phyloP scores from a whole-genome alignment of 2,329 filamentous ascomycete species.

The Cladosporium sp. region DNA sequence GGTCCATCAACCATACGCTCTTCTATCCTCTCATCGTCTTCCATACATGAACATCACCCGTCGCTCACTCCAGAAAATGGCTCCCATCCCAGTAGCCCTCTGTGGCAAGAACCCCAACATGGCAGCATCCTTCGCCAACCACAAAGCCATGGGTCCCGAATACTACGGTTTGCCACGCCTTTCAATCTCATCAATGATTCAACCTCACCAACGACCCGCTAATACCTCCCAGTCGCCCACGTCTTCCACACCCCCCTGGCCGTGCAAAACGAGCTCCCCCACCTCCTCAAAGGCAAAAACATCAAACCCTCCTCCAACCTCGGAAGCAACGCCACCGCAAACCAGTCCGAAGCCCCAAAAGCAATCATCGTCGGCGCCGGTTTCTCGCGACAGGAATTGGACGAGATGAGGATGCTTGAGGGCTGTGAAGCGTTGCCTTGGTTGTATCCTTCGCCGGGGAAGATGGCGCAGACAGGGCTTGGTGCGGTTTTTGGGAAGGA shows the following conservation, averaged over 20 bases:
- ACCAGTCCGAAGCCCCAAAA: conserved; percentile 15
- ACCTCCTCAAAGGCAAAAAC: conserved; percentile 17
- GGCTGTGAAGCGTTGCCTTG: conserved; percentile 18
- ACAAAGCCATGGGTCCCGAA: conserved; percentile 17
- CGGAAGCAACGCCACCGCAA: conserved; percentile 18
- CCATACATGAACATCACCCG: too few relatives aligned
- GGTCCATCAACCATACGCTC: too few relatives aligned
- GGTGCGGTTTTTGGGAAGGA: conserved; percentile 14
- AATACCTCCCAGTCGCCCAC: conserved; percentile 20
- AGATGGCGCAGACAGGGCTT: conserved; percentile 15
- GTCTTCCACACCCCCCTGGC: conserved; percentile 19
- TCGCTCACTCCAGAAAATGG: conserved; percentile 13
- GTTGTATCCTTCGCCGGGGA: conserved; percentile 18
- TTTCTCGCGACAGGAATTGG: conserved; percentile 20
- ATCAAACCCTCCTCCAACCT: conserved; percentile 19
- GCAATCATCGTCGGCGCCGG: conserved; percentile 24
- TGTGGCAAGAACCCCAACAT: conserved; percentile 21
- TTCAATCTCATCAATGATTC: not conserved
- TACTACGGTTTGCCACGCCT: conserved; percentile 17
- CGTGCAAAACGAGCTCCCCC: conserved; percentile 17
- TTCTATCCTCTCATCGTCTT: too few relatives aligned
- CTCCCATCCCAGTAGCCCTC: conserved; percentile 20
- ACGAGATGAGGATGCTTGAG: conserved; percentile 17
- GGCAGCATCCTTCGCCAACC: conserved; percentile 17
- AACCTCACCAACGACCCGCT: not conserved